Base-by-base conservation (phyloP, 2,329 filamentous ascomycete species). In the Diaporthe citri region DNA sequence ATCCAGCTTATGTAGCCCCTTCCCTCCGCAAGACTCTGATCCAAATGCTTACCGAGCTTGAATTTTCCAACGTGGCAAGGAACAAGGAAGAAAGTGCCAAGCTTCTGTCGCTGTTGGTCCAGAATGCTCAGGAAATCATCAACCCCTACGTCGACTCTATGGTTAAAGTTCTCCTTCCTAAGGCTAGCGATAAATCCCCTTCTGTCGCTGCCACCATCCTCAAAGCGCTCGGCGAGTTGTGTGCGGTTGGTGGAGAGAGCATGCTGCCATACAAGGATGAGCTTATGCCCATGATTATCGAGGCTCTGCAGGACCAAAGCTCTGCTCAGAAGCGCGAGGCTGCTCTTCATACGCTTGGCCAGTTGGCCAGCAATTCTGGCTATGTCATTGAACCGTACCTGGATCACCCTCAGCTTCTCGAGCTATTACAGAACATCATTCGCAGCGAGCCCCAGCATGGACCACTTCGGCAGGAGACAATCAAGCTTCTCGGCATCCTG, bases 51-150 rank as follows among this genome's bases (percentile, higher is more conserved):
- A 99, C 97, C 0, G 96, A 98, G 80, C 93, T 99, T 31, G 96
- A 98, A 79, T 98, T 98, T 80, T 97, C 97, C 9, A 97, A 97
- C 82, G 97, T 96, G 70, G 90, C 96, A 10, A 92, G 95, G 62
- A 97, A 96, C 84, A 98, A 98, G 84, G 96, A 98, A 84, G 97
- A 99, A 83, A 98, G 96, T 79, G 96, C 97, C 13, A 96, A 95
- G 81, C 88, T 99, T 4, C 93, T 99, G 77, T 97, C 96, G 79
- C 90, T 98, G 74, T 91, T 99, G 52, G 96, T 98, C 10, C 93
- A 95, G 77, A 97, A 98, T 80, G 96, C 97, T 0, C 96, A 97
- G 76, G 93, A 93, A 72, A 89, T 99, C 17, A 97, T 99, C 82
- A 96, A 96, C 82, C 96, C 97, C 4, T 98, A 98, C 80, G 97